Conservation (phyloP, 441 rosid genomes). For the Capsella rubella region DNA sequence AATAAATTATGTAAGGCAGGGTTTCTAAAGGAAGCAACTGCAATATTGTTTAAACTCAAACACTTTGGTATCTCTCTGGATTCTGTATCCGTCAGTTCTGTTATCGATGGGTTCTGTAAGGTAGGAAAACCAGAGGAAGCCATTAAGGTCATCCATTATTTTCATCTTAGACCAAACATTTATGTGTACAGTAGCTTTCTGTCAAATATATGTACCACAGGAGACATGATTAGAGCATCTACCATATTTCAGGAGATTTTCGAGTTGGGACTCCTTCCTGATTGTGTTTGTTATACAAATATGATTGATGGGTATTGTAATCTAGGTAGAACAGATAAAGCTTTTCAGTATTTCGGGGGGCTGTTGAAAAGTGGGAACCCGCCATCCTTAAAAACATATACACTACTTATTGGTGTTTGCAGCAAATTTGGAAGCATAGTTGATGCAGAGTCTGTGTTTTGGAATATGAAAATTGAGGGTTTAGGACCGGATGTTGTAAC, state of each 20-base stretch:
- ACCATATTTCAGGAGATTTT: conserved; percentile 50
- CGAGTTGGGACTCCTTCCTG: conserved; percentile 51
- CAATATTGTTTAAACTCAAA: conserved; percentile 47
- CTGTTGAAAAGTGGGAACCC: conserved; percentile 50
- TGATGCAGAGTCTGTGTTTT: conserved; percentile 48
- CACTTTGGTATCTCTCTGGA: conserved; percentile 51
- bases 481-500: conserved; percentile 50
- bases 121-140: conserved; percentile 51
- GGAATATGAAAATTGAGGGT: conserved; percentile 41
- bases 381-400: conserved; percentile 50
- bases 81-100: conserved; percentile 52
- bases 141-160: conserved; percentile 46
- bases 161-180: conserved; percentile 49
- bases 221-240: conserved; percentile 52
- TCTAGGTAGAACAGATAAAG: conserved; percentile 43
- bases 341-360: conserved; percentile 50
- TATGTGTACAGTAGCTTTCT: conserved; percentile 58
- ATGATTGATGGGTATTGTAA: conserved; percentile 53
- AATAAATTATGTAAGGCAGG: conserved; percentile 50
- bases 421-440: conserved; percentile 47
- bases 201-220: conserved; percentile 43
- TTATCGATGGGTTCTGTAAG: conserved; percentile 55
- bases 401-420: conserved; percentile 50
- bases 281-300: conserved; percentile 51
- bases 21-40: conserved; percentile 51